Conservation (phyloP, 2,329 filamentous ascomycete genomes). For the Ophiostoma novo-ulmi region DNA sequence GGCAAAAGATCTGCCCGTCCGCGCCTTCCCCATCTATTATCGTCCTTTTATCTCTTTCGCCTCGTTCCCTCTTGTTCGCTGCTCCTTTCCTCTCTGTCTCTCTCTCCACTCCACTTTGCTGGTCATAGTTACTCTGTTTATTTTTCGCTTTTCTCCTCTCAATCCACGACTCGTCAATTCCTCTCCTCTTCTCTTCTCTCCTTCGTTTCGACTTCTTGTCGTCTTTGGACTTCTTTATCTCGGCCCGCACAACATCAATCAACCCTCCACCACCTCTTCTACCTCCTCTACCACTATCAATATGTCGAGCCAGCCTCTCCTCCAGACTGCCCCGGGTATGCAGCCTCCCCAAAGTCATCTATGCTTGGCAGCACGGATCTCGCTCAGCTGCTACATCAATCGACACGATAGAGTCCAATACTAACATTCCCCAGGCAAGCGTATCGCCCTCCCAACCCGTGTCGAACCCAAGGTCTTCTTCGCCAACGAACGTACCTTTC, state of each 20-base stretch:
- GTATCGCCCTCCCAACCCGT: conserved; percentile 93
- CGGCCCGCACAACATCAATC: neutral
- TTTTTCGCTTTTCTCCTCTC: neutral
- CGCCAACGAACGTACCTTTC: conserved; percentile 97
- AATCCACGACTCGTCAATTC: neutral
- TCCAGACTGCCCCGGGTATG: conserved; percentile 84
- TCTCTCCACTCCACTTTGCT: conserved; percentile 2
- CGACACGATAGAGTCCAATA: neutral
- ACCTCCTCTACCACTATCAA: neutral
- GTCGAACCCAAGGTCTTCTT: conserved; percentile 99
- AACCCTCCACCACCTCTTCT: neutral
- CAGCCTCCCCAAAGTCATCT: neutral
- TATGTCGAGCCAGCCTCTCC: conserved; percentile 95
- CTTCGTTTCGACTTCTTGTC: neutral
- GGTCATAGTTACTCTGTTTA: neutral
- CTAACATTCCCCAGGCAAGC: conserved; percentile 64
- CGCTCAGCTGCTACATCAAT: neutral
- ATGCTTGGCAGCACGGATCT: neutral
- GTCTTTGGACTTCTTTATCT: neutral
- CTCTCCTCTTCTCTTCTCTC: neutral
- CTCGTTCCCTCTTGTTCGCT: neutral
- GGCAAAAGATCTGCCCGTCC: conserved; percentile 14
- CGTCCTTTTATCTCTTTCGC: conserved; percentile 7
- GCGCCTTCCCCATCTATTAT: conserved; percentile 11
- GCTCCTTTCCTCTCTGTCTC: neutral